Base-by-base conservation (phyloP, 2,329 filamentous ascomycete species). In the Dothiorella sarmentorum region DNA sequence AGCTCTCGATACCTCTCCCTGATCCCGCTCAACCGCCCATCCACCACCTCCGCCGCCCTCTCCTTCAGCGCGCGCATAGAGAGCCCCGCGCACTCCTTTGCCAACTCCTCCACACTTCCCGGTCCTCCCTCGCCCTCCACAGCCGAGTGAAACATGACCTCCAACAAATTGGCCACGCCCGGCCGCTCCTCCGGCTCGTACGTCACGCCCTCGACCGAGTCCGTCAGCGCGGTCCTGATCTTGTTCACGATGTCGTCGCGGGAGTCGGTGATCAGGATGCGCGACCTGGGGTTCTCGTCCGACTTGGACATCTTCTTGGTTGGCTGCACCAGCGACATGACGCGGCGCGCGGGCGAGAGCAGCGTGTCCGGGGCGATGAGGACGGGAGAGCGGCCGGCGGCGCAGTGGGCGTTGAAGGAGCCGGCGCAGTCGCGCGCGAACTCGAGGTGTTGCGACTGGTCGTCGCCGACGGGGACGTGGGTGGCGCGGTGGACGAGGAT, bases 381-480 rank as follows among this genome's bases (percentile, higher is more conserved):
- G 40, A 95, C 76, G 1, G 89, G 77, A 3, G 96, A 80, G n/a
- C 84, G 72, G 1, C 76, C 68, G 2, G 83, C 83, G 65, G 89
- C 90, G 2, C 82, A 74, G 68, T 89, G 80, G n/a, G n/a, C n/a
- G 73, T 97, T 97, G 77, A 99, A 97, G 69, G 89, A 89, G 61
- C 84, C 87, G 7, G 88, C 94, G 62, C 91, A 88, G 69, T 95
- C 87, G 55, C 94, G 84, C 1, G 92, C 86, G 70, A 97, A 96
- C 71, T 99, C 94, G 20, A 99, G 83, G 74, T 99, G 94, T 67
- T 99, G 94, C 58, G 80, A 81, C 74, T 99, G 94, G 72, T 99
- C 94, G 65, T 95, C 89, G n/a, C 94, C 94, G 2, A 99, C 93
- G 10, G 94, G 94, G 22, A 99, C 93, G 75, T 97, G 90, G 0